phyloP scores from a whole-genome alignment of 2,329 filamentous ascomycete genomes.

The Pyrenophora seminiperda region DNA sequence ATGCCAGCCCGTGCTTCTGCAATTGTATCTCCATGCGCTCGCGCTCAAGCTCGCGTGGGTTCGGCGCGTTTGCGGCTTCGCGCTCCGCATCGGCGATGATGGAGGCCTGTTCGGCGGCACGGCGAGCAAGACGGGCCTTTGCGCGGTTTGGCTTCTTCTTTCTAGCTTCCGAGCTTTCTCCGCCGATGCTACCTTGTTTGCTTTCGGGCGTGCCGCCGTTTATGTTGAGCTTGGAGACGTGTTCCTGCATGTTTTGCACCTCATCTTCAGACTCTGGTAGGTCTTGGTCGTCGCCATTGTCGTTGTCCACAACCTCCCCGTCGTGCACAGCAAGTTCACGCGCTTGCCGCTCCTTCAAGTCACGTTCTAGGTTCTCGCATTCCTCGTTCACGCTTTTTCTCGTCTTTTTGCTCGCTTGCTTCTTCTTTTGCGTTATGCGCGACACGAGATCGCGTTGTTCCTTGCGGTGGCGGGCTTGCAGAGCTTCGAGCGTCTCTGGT shows the following conservation, averaged over 20 bases:
- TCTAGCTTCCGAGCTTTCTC: constrained; percentile 4
- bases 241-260: constrained; percentile 21
- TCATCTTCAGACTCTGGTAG: constrained; percentile 4
- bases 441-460: constrained; percentile 86
- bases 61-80: constrained; percentile 66
- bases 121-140: constrained; percentile 86
- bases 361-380: constrained; percentile 62
- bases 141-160: constrained; percentile 84
- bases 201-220: background rate
- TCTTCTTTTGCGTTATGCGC: constrained; percentile 92
- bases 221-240: constrained; percentile 13
- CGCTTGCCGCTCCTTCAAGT: constrained; percentile 61
- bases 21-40: constrained; percentile 72
- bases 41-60: constrained; percentile 46
- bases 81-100: constrained; percentile 68
- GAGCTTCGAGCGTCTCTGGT: constrained; percentile 67
- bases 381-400: constrained; percentile 66
- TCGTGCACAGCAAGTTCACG: constrained; percentile 55
- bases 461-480: constrained; percentile 81
- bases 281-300: constrained; percentile 14
- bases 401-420: constrained; percentile 85
- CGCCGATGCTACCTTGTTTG: constrained; percentile 7
- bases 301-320: constrained; percentile 25
- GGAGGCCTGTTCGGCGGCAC: constrained; percentile 82
- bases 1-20: constrained; percentile 65